Evolutionary conservation across 2,329 filamentous ascomycete species (phyloP).

Genomic region (Penicillium sp.): DNA sequence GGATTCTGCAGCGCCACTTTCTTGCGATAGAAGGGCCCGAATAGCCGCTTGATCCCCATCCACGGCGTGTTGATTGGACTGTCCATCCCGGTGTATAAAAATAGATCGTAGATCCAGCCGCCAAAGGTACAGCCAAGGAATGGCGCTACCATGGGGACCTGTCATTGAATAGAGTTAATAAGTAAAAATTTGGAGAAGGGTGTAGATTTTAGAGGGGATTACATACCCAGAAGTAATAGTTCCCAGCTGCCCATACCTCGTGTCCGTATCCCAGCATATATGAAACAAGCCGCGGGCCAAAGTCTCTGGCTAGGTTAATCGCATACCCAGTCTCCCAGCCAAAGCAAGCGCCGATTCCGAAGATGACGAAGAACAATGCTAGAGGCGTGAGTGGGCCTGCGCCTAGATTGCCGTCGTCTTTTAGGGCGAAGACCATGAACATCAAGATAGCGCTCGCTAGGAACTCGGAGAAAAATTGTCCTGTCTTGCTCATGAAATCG

Average conservation of each 20-base stretch:
- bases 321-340: slow-evolving; percentile 76
- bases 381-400: slow-evolving; percentile 60
- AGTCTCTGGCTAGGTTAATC: slow-evolving; percentile 71
- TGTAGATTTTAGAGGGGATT: neutral
- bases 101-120: slow-evolving; percentile 64
- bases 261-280: slow-evolving; percentile 67
- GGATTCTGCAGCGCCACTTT: slow-evolving; percentile 13
- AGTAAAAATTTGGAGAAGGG: neutral
- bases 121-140: slow-evolving; percentile 65
- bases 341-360: slow-evolving; percentile 70
- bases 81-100: slow-evolving; percentile 65
- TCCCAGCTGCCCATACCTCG: slow-evolving; percentile 65
- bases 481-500: slow-evolving; percentile 60
- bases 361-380: slow-evolving; percentile 68
- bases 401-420: slow-evolving; percentile 49
- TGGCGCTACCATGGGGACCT: slow-evolving; percentile 71
- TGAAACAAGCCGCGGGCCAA: slow-evolving; percentile 65
- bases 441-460: slow-evolving; percentile 66
- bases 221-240: slow-evolving; percentile 70
- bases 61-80: slow-evolving; percentile 68
- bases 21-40: slow-evolving; percentile 23
- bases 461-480: slow-evolving; percentile 71
- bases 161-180: neutral
- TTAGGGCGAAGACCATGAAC: slow-evolving; percentile 69
- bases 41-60: slow-evolving; percentile 59